These are phyloP conservation scores for Amanita exitialis DNA, from an alignment of 768 basidiomycete genomes.

Conservation along the genomic window DNA sequence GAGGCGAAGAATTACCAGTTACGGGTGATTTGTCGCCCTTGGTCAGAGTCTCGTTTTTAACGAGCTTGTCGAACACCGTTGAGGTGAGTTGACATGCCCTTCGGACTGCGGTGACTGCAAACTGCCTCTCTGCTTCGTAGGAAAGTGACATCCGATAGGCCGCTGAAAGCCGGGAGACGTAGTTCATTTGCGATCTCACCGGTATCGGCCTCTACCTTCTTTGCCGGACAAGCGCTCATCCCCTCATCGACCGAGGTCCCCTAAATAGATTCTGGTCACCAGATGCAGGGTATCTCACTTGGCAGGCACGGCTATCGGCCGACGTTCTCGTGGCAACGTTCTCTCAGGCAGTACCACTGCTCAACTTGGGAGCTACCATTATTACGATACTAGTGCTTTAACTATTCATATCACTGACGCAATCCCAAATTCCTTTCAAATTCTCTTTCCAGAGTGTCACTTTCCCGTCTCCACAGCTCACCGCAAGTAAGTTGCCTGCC, in stretches of 20 bases:
- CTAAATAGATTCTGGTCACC: too few species aligned
- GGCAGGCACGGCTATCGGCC: too few species aligned
- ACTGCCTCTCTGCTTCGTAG: conserved; percentile 60
- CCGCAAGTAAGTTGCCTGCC: conserved; percentile 91
- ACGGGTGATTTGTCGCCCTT: conserved; percentile 93
- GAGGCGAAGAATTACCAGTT: conserved; percentile 40
- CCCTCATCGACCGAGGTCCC: too few species aligned
- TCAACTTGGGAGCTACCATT: too few species aligned
- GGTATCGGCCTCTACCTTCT: too few species aligned
- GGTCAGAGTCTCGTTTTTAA: conserved; percentile 76
- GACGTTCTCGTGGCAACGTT: too few species aligned
- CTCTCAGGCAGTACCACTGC: too few species aligned
- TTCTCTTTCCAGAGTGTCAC: conserved; percentile 99
- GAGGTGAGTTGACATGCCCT: conserved; percentile 79
- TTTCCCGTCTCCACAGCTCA: conserved; percentile 96
- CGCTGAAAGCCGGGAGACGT: conserved; percentile 4
- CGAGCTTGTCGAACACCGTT: conserved; percentile 77
- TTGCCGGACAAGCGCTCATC: too few species aligned
- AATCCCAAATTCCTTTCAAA: conserved; percentile 91
- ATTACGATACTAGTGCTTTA: too few species aligned
- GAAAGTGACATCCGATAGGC: conserved; percentile 37
- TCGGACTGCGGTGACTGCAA: conserved; percentile 82
- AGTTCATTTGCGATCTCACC: background rate
- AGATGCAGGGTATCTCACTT: too few species aligned
- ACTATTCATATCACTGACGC: conserved; percentile 90